These are phyloP conservation scores for Zygosaccharomyces siamensis DNA, from an alignment of 805 yeast genomes.

Conservation along the genomic window DNA sequence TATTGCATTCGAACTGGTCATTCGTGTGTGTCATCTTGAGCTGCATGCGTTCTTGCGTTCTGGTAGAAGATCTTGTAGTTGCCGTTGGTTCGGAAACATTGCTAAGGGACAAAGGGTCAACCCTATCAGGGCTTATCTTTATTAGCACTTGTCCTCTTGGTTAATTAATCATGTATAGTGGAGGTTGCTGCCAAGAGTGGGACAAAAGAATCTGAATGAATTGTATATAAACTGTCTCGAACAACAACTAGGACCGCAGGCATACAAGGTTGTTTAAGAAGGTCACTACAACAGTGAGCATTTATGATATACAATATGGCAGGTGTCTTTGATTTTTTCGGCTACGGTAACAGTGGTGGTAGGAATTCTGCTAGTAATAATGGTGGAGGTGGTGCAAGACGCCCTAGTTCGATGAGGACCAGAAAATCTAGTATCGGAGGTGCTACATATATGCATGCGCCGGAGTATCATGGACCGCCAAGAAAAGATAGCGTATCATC, in stretches of 20 bases:
- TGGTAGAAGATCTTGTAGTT: no score
- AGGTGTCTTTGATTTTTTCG: conserved; percentile 1
- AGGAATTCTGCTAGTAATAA: neutral
- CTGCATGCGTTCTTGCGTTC: no score
- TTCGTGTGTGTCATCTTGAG: no score
- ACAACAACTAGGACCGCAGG: neutral
- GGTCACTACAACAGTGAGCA: neutral
- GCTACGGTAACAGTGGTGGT: neutral
- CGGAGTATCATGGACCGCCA: conserved; percentile 11
- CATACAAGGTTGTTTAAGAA: neutral
- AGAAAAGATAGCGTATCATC: conserved; percentile 4
- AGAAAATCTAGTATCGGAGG: conserved; percentile 8
- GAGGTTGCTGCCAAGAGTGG: neutral
- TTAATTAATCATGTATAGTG: neutral
- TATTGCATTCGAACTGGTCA: no score
- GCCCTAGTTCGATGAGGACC: neutral
- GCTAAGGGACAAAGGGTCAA: neutral
- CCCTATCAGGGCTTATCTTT: neutral
- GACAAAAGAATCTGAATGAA: neutral
- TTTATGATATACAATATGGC: neutral
- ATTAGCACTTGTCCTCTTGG: neutral
- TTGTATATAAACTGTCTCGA: neutral
- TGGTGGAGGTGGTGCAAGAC: neutral
- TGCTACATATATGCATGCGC: conserved; percentile 14
- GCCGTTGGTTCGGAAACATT: neutral